Evolutionary conservation across 1,284 basidiomycete species (phyloP).

Genomic region (Agroathelia rolfsii): DNA sequence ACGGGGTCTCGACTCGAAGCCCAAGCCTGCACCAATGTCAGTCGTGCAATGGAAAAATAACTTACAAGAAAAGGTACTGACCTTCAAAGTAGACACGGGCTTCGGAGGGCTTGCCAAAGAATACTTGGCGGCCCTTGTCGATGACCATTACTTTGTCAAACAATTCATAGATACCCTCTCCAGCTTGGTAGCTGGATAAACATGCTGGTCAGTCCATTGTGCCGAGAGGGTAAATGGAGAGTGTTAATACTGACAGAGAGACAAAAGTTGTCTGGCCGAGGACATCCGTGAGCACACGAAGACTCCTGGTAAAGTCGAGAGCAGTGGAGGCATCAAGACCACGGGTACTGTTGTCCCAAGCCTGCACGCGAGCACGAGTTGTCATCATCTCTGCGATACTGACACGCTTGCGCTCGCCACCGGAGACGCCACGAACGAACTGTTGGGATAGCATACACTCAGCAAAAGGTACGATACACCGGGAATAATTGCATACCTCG

Average conservation of each 20-base stretch:
- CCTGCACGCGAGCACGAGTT: conserved; percentile 66
- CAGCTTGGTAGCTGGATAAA: conserved; percentile 64
- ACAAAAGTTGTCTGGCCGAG: conserved; percentile 71
- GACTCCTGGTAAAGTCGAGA: conserved; percentile 63
- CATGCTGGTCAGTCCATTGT: conserved; percentile 9
- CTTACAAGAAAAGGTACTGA: conserved; percentile 73
- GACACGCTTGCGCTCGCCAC: conserved; percentile 82
- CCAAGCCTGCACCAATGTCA: too few relatives aligned
- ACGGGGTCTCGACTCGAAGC: too few relatives aligned
- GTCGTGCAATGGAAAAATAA: conserved; percentile 54
- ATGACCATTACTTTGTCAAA: conserved; percentile 78
- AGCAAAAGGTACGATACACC: too few relatives aligned
- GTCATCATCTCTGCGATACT: conserved; percentile 84
- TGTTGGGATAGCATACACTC: too few relatives aligned
- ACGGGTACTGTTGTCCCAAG: conserved; percentile 78
- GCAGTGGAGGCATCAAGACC: conserved; percentile 85
- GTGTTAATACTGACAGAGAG: conserved; percentile 45
- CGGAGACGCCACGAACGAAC: conserved; percentile 80
- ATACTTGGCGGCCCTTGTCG: conserved; percentile 77
- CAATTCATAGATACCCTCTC: conserved; percentile 66
- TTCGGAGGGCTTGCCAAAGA: conserved; percentile 62
- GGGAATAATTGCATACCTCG: too few relatives aligned
- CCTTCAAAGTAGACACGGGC: conserved; percentile 74
- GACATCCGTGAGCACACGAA: conserved; percentile 73
- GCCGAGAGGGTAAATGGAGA: conserved; percentile 19